These are phyloP conservation scores for Noccaea caerulescens DNA, from an alignment of 345 rosid species.

Conservation along the genomic window DNA sequence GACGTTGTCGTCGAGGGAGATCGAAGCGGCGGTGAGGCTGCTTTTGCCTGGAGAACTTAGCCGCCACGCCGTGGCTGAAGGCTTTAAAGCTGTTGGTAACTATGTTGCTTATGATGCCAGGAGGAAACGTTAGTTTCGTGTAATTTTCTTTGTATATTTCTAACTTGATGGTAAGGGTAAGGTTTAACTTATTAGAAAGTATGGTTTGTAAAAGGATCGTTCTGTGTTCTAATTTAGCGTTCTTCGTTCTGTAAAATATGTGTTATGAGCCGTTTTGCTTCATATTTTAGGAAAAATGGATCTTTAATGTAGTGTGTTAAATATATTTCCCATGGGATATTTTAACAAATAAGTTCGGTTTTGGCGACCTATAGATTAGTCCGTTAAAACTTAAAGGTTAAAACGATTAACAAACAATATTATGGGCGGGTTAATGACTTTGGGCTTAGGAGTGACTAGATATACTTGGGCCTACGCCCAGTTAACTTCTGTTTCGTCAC, in stretches of 20 bases:
- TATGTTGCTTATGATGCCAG: slow-evolving; percentile 41
- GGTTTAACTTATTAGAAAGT: background rate
- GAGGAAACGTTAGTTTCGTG: slow-evolving; percentile 29
- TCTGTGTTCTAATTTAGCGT: background rate
- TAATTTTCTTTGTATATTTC: background rate
- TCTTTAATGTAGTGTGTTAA: no score
- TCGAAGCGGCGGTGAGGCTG: slow-evolving; percentile 67
- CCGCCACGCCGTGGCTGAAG: slow-evolving; percentile 75
- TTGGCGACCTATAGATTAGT: no score
- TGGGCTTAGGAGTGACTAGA: background rate
- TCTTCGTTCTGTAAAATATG: background rate
- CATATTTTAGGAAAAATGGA: no score
- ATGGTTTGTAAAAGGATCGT: background rate
- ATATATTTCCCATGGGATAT: no score
- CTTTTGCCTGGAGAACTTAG: slow-evolving; percentile 83
- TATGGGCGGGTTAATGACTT: background rate
- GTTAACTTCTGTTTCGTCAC: background rate
- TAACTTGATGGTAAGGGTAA: slow-evolving; percentile 8
- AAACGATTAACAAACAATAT: no score
- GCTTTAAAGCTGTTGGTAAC: slow-evolving; percentile 65
- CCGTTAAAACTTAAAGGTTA: no score
- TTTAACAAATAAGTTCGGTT: no score
- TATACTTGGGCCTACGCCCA: background rate
- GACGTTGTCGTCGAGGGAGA: slow-evolving; percentile 72
- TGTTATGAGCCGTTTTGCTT: background rate